A percentile compares a stretch with the other conserved stretches of the same genome.
Evolutionary conservation across 164 flowering plant species (phyloP).

Genomic region (Stephania cephalantha): DNA sequence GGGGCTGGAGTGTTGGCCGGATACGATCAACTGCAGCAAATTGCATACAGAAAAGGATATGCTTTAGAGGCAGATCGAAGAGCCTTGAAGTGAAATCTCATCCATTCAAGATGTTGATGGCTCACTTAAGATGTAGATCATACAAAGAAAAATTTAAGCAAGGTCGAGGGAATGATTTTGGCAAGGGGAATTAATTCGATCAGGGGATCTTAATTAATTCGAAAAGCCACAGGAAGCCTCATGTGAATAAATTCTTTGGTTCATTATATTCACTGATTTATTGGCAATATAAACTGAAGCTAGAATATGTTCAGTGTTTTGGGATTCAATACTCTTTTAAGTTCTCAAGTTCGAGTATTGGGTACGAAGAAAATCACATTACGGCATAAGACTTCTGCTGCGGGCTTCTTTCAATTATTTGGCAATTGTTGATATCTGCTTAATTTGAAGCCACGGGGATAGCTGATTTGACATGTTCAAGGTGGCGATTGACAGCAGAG

Average conservation of each 20-base stretch:
- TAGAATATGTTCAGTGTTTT: neutral
- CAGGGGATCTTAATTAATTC: neutral
- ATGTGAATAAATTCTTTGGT: neutral
- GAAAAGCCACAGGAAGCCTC: neutral
- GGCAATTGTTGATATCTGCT: neutral
- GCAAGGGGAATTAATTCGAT: neutral
- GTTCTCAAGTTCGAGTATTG: neutral
- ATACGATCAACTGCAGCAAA: constrained; percentile 66
- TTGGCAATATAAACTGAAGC: neutral
- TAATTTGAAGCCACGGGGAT: neutral
- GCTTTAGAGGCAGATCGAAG: constrained; percentile 33
- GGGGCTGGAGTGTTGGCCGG: constrained; percentile 98
- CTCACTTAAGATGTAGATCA: neutral
- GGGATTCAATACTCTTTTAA: neutral
- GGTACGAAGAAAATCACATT: neutral
- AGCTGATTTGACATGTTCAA: neutral
- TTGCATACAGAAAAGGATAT: constrained; percentile 43
- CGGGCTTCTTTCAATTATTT: neutral
- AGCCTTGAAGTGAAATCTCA: constrained; percentile 29
- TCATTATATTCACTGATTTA: neutral
- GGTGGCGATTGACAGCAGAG: neutral
- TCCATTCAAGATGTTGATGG: neutral
- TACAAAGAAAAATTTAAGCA: neutral
- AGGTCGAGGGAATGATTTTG: neutral
- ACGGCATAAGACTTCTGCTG: neutral